A percentile compares a stretch with the other conserved stretches of the same genome.
These are phyloP conservation scores for Trichoderma gracile DNA, from an alignment of 2,329 filamentous ascomycete species.

Conservation along the genomic window DNA sequence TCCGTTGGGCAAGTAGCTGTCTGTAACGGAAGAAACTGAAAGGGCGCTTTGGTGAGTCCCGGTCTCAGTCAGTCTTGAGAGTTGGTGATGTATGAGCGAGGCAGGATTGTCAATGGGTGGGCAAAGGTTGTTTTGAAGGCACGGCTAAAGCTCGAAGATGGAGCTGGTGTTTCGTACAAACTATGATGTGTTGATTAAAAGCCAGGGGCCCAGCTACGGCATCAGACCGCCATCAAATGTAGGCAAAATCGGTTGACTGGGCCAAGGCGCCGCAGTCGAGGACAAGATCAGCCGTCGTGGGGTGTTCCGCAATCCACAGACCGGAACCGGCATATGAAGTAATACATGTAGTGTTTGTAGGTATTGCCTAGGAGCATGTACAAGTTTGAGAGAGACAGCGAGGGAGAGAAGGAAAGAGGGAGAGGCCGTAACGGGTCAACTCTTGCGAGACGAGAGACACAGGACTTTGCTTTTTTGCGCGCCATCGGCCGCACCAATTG, in stretches of 20 bases:
- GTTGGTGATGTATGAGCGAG: not conserved
- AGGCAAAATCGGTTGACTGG: constrained; percentile 5
- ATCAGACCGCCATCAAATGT: constrained; percentile 2
- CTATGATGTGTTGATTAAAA: not conserved
- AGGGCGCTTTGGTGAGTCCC: not conserved
- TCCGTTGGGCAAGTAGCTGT: not conserved
- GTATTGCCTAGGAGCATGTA: not conserved
- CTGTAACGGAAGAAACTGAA: not conserved
- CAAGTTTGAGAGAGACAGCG: not conserved
- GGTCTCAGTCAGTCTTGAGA: constrained; percentile 4
- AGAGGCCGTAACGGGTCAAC: not conserved
- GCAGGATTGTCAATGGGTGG: constrained; percentile 8
- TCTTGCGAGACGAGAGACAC: constrained; percentile 9
- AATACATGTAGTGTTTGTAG: no score
- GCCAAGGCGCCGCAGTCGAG: constrained; percentile 7
- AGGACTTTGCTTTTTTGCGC: constrained; percentile 9
- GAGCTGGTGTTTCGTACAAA: not conserved
- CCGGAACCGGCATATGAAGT: not conserved
- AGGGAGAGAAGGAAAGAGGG: not conserved
- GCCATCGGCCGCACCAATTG: constrained; percentile 8
- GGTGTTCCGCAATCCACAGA: not conserved
- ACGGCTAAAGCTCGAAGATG: constrained; percentile 16
- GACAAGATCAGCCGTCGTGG: constrained; percentile 4
- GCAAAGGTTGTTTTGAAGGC: not conserved
- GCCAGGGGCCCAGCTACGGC: constrained; percentile 1